Evolutionary conservation across 1,139 yeast genomes (phyloP), one percentile per base, ranked within the genome.

Genomic region (Saccharomyces hybrid): DNA sequence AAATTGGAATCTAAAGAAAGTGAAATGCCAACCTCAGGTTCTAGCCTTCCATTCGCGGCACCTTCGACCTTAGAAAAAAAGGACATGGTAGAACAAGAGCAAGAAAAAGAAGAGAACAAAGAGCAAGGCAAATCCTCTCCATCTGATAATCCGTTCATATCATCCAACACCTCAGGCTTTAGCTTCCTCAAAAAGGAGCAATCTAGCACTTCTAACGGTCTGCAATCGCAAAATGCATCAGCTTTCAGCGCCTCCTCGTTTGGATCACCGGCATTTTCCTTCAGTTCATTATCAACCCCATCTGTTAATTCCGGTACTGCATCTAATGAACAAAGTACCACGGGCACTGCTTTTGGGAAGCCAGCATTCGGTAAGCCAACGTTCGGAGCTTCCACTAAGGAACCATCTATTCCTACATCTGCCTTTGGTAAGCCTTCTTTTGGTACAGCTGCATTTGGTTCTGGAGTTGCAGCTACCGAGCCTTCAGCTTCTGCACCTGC

Each of bases 351-450:
- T 4, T 56, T 60, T 51, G 59, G 60, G 14, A 47, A 56, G 34
- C 28, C 58, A 2, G 52, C 60, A 2, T 64, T 64, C 58, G 67
- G 68, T 27, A 48, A 55, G 16, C 46, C 52, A 25, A 60, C 63
- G 6, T 19, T 19, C 23, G 23, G 23, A 19, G 4, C 23, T 19
- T 19, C 4, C 23, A 19, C 23, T 19, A 14, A 56, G 25, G 44
- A 44, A 19, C 31, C 56, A 14, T 49, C 59, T 19, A 11, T 44
- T 48, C 31, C 11, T 47, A 19, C 7, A 16, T 52, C 59, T 28
- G 51, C 57, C 1, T 56, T 59, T 53, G 67, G 65, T 3, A 28
- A 19, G 23, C 23, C 23, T 19, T 19, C 23, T 19, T 19, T 19
- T 19, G 23, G 23, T 19, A 3, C 23, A 19, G 23, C 23, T 3